phyloP scores from a whole-genome alignment of 257 asterid species.

The Penstemon barbatus region DNA sequence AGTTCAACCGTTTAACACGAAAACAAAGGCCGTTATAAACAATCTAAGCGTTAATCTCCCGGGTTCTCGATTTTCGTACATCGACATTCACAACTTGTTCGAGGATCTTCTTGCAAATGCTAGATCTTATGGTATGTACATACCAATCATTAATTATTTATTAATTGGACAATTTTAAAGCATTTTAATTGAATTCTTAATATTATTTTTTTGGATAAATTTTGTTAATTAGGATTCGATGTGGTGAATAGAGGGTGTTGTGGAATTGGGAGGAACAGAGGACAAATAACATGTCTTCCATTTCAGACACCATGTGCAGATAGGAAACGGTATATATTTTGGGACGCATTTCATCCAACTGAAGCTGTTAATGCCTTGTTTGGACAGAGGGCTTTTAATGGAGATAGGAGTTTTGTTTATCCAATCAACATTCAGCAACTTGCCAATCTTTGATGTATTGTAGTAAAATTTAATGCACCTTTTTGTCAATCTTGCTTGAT shows the following conservation, averaged over 20 bases:
- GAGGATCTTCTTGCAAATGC: constrained; percentile 68
- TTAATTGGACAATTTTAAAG: not conserved
- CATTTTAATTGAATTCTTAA: not conserved
- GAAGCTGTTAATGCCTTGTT: constrained; percentile 75
- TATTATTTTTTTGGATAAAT: too few relatives aligned
- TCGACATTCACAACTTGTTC: constrained; percentile 66
- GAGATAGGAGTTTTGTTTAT: constrained; percentile 49
- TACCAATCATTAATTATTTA: not conserved
- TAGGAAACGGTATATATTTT: constrained; percentile 61
- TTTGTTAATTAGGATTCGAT: constrained; percentile 47
- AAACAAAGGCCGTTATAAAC: constrained; percentile 66
- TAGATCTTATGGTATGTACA: constrained; percentile 52
- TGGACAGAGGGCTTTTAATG: constrained; percentile 66
- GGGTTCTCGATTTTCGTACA: constrained; percentile 53
- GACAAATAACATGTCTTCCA: constrained; percentile 87
- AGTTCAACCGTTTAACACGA: constrained; percentile 55
- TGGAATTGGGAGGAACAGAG: constrained; percentile 78
- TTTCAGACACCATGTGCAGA: constrained; percentile 64
- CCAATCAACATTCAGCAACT: constrained; percentile 69
- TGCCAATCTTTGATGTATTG: constrained; percentile 42
- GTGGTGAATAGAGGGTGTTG: constrained; percentile 75
- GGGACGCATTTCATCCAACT: constrained; percentile 96
- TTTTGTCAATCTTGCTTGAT: not conserved
- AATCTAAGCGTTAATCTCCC: constrained; percentile 57
- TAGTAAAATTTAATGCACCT: too few relatives aligned